phyloP scores from a whole-genome alignment of 2,329 filamentous ascomycete genomes.

The Alternaria triticimaculans region DNA sequence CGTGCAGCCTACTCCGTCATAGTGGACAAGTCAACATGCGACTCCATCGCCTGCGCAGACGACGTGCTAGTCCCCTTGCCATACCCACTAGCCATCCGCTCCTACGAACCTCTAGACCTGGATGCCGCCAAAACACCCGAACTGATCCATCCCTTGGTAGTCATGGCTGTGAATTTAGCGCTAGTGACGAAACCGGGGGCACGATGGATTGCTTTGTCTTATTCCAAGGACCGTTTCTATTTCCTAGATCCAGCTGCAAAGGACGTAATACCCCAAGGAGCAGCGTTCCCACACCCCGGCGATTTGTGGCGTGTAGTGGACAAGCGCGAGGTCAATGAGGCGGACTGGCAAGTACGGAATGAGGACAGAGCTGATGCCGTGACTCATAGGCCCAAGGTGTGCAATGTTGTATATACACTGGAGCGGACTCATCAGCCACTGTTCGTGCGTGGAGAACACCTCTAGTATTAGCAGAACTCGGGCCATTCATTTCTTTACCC shows the following conservation, averaged over 20 bases:
- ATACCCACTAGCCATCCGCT: slow-evolving; percentile 29
- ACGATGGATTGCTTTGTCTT: slow-evolving; percentile 51
- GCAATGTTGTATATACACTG: slow-evolving; percentile 51
- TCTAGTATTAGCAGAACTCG: not conserved
- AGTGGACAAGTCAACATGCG: slow-evolving; percentile 50
- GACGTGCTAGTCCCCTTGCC: slow-evolving; percentile 41
- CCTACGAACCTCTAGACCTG: slow-evolving; percentile 2
- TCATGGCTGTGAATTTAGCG: slow-evolving; percentile 51
- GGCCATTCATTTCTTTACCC: not conserved
- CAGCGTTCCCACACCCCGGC: slow-evolving; percentile 48
- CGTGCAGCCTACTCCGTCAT: slow-evolving; percentile 40
- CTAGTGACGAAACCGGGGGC: slow-evolving; percentile 46
- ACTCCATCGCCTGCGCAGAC: slow-evolving; percentile 47
- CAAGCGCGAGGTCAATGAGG: slow-evolving; percentile 42
- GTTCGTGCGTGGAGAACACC: slow-evolving; percentile 16
- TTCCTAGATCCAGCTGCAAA: slow-evolving; percentile 27
- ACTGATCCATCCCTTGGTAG: slow-evolving; percentile 46
- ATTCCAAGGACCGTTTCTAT: slow-evolving; percentile 49
- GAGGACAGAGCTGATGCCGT: slow-evolving; percentile 12
- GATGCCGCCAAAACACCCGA: slow-evolving; percentile 12
- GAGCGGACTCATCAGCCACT: slow-evolving; percentile 44
- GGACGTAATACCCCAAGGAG: slow-evolving; percentile 27
- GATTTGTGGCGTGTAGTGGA: slow-evolving; percentile 46
- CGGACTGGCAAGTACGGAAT: slow-evolving; percentile 21
- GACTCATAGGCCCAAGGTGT: slow-evolving; percentile 45